phyloP scores from a whole-genome alignment of 192 early-diverging fungal species.

The Dispira parvispora region DNA sequence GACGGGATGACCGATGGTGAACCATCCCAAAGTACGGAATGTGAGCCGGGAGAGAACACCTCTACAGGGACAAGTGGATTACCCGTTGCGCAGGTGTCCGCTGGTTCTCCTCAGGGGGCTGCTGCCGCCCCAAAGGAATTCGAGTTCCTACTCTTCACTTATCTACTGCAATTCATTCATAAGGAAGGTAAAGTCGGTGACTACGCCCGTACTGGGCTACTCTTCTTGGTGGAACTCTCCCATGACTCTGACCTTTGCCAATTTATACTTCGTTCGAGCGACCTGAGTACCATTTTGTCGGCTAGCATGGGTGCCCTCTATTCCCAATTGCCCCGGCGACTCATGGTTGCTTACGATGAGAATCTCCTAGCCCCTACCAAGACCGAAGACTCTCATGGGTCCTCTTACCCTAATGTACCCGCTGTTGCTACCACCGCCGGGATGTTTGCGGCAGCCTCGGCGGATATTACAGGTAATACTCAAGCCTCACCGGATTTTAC shows the following conservation, averaged over 20 bases:
- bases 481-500: background rate
- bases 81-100: background rate
- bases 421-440: constrained; percentile 24
- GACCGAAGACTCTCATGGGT: constrained; percentile 19
- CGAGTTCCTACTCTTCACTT: constrained; percentile 78
- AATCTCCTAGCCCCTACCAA: background rate
- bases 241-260: constrained; percentile 49
- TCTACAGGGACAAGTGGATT: background rate
- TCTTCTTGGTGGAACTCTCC: constrained; percentile 69
- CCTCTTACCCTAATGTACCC: constrained; percentile 28
- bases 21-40: too few relatives aligned
- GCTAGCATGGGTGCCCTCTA: constrained; percentile 79
- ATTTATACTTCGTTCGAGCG: constrained; percentile 61
- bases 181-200: constrained; percentile 71
- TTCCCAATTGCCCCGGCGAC: constrained; percentile 70
- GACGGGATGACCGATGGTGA: too few relatives aligned
- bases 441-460: constrained; percentile 17
- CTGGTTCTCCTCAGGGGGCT: constrained; percentile 5
- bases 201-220: constrained; percentile 65
- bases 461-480: background rate
- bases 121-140: constrained; percentile 29
- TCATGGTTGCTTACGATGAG: constrained; percentile 30
- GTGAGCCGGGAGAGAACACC: background rate
- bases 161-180: constrained; percentile 80
- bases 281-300: constrained; percentile 65